These are phyloP conservation scores for Lathyrus tuberosus DNA, from an alignment of 306 rosid species.

Conservation along the genomic window DNA sequence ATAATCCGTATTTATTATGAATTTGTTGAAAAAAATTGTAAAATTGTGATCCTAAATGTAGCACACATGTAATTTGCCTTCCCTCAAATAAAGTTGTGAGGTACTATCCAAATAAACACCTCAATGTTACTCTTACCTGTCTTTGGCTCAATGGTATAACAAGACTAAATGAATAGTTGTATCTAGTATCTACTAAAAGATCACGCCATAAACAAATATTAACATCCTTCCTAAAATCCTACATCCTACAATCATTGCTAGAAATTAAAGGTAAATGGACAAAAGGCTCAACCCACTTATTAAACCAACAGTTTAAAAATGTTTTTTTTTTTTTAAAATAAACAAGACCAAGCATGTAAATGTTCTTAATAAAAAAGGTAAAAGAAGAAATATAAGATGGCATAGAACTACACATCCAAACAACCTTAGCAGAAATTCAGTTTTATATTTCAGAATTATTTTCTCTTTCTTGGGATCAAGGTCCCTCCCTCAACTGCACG, in stretches of 20 bases:
- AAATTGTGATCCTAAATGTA: neutral
- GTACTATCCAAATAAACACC: slow-evolving; percentile 22
- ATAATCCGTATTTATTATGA: slow-evolving; percentile 5
- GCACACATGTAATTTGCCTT: slow-evolving; percentile 19
- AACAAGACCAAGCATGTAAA: neutral
- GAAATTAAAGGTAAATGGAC: neutral
- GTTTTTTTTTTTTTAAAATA: neutral
- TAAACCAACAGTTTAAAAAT: slow-evolving; percentile 8
- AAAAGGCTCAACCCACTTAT: slow-evolving; percentile 8
- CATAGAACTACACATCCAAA: slow-evolving; percentile 19
- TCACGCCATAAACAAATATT: neutral
- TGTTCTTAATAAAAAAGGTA: neutral
- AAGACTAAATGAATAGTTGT: neutral
- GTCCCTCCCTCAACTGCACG: slow-evolving; percentile 6
- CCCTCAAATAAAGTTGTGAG: slow-evolving; percentile 10
- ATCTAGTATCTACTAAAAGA: slow-evolving; percentile 30
- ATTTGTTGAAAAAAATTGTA: slow-evolving; percentile 7
- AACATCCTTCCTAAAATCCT: neutral
- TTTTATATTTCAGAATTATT: slow-evolving; percentile 11
- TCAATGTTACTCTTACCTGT: neutral
- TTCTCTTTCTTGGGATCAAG: slow-evolving; percentile 4
- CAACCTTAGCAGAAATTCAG: slow-evolving; percentile 7
- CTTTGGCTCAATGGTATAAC: slow-evolving; percentile 22
- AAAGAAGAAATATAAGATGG: slow-evolving; percentile 8
- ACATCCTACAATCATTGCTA: neutral